Percentiles rank a stretch among this genome's conserved stretches.
Evolutionary conservation across 345 rosid genomes (phyloP).

Genomic region (Pugionium dolabratum): DNA sequence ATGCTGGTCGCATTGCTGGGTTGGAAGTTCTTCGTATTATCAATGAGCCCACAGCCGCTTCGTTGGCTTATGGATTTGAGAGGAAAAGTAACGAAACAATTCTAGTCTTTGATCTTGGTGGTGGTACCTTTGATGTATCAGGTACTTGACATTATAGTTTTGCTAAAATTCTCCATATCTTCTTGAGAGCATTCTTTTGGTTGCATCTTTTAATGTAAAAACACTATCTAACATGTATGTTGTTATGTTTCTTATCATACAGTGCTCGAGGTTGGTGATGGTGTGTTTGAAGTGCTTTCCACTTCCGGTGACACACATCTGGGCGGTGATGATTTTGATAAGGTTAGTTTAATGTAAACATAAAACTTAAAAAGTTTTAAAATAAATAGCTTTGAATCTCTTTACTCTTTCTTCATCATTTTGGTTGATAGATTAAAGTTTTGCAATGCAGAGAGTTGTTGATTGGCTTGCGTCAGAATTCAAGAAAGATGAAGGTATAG

Average conservation of each 20-base stretch:
- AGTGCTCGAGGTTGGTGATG: constrained; percentile 99
- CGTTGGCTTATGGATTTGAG: constrained; percentile 96
- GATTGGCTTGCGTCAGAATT: constrained; percentile 87
- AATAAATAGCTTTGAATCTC: not conserved
- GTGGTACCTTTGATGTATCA: constrained; percentile 99
- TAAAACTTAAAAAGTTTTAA: too few species aligned
- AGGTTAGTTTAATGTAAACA: constrained; percentile 47
- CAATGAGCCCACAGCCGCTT: constrained; percentile 98
- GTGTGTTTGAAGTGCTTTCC: constrained; percentile 97
- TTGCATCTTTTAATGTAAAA: not conserved
- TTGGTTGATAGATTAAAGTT: not conserved
- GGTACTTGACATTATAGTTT: constrained; percentile 43
- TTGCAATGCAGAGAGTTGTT: constrained; percentile 71
- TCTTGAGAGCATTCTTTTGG: not conserved
- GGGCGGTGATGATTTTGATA: constrained; percentile 99
- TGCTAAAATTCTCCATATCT: too few species aligned
- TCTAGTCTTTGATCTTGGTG: constrained; percentile 98
- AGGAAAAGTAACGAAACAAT: constrained; percentile 93
- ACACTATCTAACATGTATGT: not conserved
- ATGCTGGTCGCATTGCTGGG: constrained; percentile 92
- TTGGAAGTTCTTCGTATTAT: constrained; percentile 88
- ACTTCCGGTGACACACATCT: constrained; percentile 98
- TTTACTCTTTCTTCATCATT: not conserved
- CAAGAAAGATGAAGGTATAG: constrained; percentile 90
- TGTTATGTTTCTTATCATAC: constrained; percentile 16